These are phyloP conservation scores for Viscum album DNA, from an alignment of 177 flowering plant genomes.

Conservation along the genomic window DNA sequence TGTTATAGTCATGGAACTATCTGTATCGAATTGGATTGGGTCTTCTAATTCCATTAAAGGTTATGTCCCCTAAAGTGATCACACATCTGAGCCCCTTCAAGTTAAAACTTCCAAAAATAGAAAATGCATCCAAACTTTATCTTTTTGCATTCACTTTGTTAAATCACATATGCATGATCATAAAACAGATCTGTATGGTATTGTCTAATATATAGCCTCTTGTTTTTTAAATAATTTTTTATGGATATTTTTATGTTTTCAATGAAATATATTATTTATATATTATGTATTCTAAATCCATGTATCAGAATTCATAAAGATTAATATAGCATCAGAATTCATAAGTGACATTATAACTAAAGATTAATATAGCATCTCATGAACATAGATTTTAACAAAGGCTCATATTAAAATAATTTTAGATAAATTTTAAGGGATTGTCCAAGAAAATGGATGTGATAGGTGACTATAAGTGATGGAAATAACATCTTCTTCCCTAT, in stretches of 20 bases:
- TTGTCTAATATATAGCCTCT: too few species aligned
- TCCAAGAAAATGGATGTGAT: constrained; percentile 2
- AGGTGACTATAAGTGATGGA: constrained; percentile 13
- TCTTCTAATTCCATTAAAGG: constrained; percentile 89
- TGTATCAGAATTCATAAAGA: constrained; percentile 21
- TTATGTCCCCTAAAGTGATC: constrained; percentile 54
- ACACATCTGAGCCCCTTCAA: constrained; percentile 7
- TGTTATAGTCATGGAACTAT: constrained; percentile 30
- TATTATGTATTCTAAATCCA: too few species aligned
- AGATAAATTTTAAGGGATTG: constrained; percentile 16
- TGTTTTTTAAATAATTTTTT: too few species aligned
- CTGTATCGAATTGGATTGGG: constrained; percentile 54
- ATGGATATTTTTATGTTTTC: too few species aligned
- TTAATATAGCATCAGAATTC: constrained; percentile 40
- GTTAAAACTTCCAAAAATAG: constrained; percentile 25
- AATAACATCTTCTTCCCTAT: constrained; percentile 13
- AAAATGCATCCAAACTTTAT: constrained; percentile 5
- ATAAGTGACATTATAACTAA: constrained; percentile 40
- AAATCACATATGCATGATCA: not conserved
- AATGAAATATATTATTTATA: too few species aligned
- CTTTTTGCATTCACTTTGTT: not conserved
- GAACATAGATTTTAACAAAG: constrained; percentile 9
- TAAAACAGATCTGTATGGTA: too few species aligned
- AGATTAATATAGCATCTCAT: constrained; percentile 43
- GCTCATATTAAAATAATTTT: constrained; percentile 6